Percentiles rank a stretch among this genome's conserved stretches.
Conservation (phyloP, 306 rosid genomes). For the Castanea mollissima region DNA sequence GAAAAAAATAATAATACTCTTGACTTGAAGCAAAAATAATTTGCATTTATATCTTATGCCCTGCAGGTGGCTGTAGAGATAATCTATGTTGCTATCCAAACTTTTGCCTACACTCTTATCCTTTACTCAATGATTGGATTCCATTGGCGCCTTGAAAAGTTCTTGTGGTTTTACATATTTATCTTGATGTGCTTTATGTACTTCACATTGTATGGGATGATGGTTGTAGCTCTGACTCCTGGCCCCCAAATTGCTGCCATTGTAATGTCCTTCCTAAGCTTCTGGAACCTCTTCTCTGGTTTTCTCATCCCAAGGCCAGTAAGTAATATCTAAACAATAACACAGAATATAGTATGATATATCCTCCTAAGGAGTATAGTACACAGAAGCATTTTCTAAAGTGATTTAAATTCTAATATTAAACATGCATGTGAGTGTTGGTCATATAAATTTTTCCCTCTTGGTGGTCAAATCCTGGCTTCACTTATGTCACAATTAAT, state of each 20-base stretch:
- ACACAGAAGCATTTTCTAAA: background rate
- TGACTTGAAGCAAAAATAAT: background rate
- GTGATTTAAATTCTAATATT: background rate
- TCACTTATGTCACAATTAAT: too few relatives aligned
- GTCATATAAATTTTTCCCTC: too few relatives aligned
- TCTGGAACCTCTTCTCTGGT: constrained; percentile 65
- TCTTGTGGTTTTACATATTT: constrained; percentile 60
- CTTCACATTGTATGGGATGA: constrained; percentile 64
- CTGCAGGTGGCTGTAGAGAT: constrained; percentile 54
- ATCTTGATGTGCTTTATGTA: constrained; percentile 44
- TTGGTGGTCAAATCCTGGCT: too few relatives aligned
- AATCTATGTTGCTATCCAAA: constrained; percentile 50
- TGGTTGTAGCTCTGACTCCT: constrained; percentile 59
- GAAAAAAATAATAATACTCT: background rate
- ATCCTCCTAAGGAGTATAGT: background rate
- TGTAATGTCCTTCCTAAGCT: constrained; percentile 42
- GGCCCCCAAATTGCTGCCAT: constrained; percentile 51
- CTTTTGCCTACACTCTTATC: constrained; percentile 41
- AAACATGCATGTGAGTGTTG: too few relatives aligned
- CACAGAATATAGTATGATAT: background rate
- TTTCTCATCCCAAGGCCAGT: constrained; percentile 47
- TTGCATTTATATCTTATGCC: background rate
- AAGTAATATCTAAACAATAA: constrained; percentile 13
- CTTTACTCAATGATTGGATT: constrained; percentile 57
- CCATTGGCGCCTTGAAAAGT: constrained; percentile 44